A percentile compares a stretch with the other conserved stretches of the same genome.
Conservation (phyloP, 257 asterid genomes). For the Linaria vulgaris region DNA sequence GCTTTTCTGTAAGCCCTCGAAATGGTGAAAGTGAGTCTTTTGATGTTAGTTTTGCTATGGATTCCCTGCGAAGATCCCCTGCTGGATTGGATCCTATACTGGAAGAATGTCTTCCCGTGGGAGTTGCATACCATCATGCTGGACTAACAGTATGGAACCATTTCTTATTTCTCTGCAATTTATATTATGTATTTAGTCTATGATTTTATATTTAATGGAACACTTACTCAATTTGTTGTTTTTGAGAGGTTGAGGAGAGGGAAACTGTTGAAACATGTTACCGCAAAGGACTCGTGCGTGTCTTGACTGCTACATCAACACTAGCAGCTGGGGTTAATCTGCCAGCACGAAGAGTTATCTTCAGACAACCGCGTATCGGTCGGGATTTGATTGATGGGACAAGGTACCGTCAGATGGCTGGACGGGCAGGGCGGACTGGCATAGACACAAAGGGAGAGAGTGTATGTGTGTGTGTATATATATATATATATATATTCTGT, state of each 20-base stretch:
- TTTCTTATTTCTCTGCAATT: constrained; percentile 25
- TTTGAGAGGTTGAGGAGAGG: constrained; percentile 85
- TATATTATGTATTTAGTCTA: constrained; percentile 9
- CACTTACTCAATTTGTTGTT: constrained; percentile 29
- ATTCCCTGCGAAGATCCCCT: constrained; percentile 84
- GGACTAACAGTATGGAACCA: constrained; percentile 74
- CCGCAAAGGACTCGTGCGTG: constrained; percentile 97
- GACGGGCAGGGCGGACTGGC: constrained; percentile 98
- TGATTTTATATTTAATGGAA: constrained; percentile 19
- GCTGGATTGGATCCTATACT: constrained; percentile 90
- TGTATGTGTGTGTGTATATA: constrained; percentile 47
- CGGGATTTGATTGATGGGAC: constrained; percentile 95
- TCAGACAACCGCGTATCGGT: constrained; percentile 97
- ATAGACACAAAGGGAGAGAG: constrained; percentile 99
- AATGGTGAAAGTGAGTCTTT: constrained; percentile 44
- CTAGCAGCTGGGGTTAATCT: constrained; percentile 99
- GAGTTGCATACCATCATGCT: constrained; percentile 99
- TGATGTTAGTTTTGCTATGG: constrained; percentile 72
- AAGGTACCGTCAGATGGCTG: constrained; percentile 96
- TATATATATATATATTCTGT: constrained; percentile 18
- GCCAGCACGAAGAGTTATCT: constrained; percentile 97
- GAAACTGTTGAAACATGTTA: constrained; percentile 95
- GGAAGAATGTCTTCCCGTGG: constrained; percentile 90
- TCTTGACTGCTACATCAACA: constrained; percentile 98
- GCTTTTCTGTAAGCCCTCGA: constrained; percentile 46